Percentiles rank a stretch among this genome's conserved stretches.
Conservation (phyloP, 2,329 filamentous ascomycete genomes). For the Sphaerulina vaccinii region DNA sequence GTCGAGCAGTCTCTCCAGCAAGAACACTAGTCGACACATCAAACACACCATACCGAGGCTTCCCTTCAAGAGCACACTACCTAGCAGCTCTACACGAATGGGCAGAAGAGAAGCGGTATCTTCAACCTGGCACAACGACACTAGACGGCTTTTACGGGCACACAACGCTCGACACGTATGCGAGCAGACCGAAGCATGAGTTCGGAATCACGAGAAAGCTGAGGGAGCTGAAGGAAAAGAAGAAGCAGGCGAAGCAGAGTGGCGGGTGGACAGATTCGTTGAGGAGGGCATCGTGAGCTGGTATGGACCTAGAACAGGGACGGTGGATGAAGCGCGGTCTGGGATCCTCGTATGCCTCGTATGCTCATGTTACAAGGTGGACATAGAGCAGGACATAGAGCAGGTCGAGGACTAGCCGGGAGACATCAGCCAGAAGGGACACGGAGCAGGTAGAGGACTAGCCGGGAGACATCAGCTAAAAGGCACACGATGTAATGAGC, state of each 20-base stretch:
- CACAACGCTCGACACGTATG: constrained; percentile 32
- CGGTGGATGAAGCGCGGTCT: too few relatives aligned
- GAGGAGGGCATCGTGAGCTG: neutral
- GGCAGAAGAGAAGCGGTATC: constrained; percentile 34
- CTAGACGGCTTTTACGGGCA: constrained; percentile 34
- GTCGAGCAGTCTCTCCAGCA: constrained; percentile 6
- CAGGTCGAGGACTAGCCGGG: too few relatives aligned
- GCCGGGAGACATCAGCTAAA: too few relatives aligned
- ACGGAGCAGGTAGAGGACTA: too few relatives aligned
- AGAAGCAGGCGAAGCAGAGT: constrained; percentile 8
- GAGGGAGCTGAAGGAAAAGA: constrained; percentile 26
- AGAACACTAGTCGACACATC: constrained; percentile 3
- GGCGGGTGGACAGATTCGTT: neutral
- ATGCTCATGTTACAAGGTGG: too few relatives aligned
- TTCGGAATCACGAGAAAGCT: constrained; percentile 27
- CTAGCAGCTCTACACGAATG: constrained; percentile 32
- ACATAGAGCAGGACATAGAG: too few relatives aligned
- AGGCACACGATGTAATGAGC: neutral
- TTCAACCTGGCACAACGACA: constrained; percentile 23
- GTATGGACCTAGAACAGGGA: too few relatives aligned
- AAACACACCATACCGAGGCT: constrained; percentile 30
- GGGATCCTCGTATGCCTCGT: too few relatives aligned
- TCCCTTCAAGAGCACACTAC: constrained; percentile 32
- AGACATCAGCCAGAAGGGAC: too few relatives aligned
- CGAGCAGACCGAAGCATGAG: constrained; percentile 23